A percentile compares a stretch with the other conserved stretches of the same genome.
phyloP scores from a whole-genome alignment of 2,329 filamentous ascomycete genomes.

The Cryphonectria japonica region DNA sequence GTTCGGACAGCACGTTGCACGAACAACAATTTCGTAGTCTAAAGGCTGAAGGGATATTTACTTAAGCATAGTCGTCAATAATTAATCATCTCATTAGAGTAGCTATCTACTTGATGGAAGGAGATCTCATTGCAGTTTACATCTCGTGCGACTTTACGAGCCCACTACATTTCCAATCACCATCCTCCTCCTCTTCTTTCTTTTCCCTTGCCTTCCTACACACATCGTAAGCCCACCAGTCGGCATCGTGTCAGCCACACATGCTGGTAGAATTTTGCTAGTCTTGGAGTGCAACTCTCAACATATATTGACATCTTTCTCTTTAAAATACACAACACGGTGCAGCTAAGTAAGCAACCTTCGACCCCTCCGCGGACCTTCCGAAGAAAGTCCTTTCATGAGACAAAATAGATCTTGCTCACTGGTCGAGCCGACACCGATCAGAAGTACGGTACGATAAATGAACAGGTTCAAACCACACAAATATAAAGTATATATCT shows the following conservation, averaged over 20 bases:
- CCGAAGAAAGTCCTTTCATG: neutral
- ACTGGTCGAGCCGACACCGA: slow-evolving; percentile 2
- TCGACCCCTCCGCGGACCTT: neutral
- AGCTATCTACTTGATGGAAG: neutral
- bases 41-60: too few species aligned
- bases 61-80: too few species aligned
- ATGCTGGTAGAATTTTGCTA: neutral
- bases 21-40: too few species aligned
- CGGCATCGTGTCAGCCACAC: neutral
- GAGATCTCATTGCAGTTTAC: neutral
- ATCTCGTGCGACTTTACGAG: neutral
- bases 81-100: neutral
- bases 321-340: neutral
- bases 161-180: too few species aligned
- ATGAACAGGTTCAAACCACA: slow-evolving; percentile 16
- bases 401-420: neutral
- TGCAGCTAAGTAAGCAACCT: neutral
- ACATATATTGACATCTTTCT: neutral
- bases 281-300: neutral
- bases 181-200: too few species aligned
- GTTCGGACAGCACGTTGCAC: too few species aligned
- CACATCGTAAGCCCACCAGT: neutral
- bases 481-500: neutral
- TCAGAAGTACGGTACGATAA: slow-evolving; percentile 28
- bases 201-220: too few species aligned